A percentile compares a stretch with the other conserved stretches of the same genome.
Conservation (phyloP, 768 basidiomycete species). For the Cystofilobasidium capitatum region DNA sequence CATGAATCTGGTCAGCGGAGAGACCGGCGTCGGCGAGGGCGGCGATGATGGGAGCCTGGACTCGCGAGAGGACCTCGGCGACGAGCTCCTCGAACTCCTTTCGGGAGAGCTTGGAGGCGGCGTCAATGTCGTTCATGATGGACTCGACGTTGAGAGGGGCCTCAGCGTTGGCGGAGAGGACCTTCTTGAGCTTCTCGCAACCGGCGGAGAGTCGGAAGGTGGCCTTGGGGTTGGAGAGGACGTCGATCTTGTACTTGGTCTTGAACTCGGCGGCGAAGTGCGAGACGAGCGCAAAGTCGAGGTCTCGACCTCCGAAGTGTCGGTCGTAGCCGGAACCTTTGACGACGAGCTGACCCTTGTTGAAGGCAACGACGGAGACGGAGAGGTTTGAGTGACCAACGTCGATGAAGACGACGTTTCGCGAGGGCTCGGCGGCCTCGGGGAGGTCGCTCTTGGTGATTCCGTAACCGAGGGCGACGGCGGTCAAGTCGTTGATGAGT, state of each 20-base stretch:
- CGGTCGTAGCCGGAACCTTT: conserved; percentile 83
- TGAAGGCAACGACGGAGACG: conserved; percentile 78
- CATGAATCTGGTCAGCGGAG: conserved; percentile 71
- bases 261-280: conserved; percentile 91
- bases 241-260: conserved; percentile 95
- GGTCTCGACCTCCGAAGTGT: conserved; percentile 90
- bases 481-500: conserved; percentile 94
- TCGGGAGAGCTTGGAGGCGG: conserved; percentile 69
- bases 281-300: conserved; percentile 79
- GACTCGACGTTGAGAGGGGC: conserved; percentile 86
- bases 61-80: conserved; percentile 61
- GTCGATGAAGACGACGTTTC: conserved; percentile 87
- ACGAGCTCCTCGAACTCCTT: conserved; percentile 76
- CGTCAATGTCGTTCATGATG: conserved; percentile 92
- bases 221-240: conserved; percentile 80
- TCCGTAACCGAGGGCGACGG: conserved; percentile 90
- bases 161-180: conserved; percentile 85
- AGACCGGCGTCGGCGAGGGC: conserved; percentile 75
- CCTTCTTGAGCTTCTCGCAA: conserved; percentile 92
- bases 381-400: conserved; percentile 87
- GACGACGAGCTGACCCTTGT: conserved; percentile 81
- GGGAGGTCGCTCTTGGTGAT: conserved; percentile 98
- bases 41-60: conserved; percentile 61
- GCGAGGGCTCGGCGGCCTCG: conserved; percentile 59
- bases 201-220: conserved; percentile 77